Evolutionary conservation across 768 basidiomycete genomes (phyloP).

Genomic region (Podaxis sp.): DNA sequence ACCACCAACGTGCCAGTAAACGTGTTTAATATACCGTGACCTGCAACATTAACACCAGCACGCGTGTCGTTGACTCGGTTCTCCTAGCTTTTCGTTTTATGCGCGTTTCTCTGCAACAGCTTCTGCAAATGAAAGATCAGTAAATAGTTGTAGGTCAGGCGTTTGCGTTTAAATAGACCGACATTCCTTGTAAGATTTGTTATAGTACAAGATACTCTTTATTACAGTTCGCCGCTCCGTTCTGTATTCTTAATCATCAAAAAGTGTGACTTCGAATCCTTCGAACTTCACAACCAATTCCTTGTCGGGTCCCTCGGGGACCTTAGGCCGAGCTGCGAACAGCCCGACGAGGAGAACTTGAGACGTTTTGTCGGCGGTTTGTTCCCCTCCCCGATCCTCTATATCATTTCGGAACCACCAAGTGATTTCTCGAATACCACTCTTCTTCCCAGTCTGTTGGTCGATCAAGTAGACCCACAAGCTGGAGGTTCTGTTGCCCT

Average conservation of each 20-base stretch:
- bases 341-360: constrained; percentile 27
- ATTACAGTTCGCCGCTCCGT: neutral
- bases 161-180: no score
- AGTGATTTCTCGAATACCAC: constrained; percentile 31
- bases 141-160: no score
- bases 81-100: no score
- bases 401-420: constrained; percentile 34
- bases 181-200: no score
- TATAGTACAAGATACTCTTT: neutral
- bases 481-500: constrained; percentile 26
- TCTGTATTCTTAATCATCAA: constrained; percentile 25
- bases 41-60: no score
- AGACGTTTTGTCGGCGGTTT: constrained; percentile 5
- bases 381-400: constrained; percentile 6
- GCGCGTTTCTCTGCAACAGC: no score
- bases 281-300: constrained; percentile 28
- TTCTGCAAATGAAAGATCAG: no score
- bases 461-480: constrained; percentile 32
- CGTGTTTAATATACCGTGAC: no score
- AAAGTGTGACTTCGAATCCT: constrained; percentile 30
- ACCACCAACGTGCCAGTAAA: no score
- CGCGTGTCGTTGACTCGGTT: no score
- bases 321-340: constrained; percentile 29
- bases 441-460: constrained; percentile 30
- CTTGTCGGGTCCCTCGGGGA: constrained; percentile 28